Evolutionary conservation across 345 rosid species (phyloP), one percentile per base, ranked within the genome.

Genomic region (Hibiscus mutabilis): DNA sequence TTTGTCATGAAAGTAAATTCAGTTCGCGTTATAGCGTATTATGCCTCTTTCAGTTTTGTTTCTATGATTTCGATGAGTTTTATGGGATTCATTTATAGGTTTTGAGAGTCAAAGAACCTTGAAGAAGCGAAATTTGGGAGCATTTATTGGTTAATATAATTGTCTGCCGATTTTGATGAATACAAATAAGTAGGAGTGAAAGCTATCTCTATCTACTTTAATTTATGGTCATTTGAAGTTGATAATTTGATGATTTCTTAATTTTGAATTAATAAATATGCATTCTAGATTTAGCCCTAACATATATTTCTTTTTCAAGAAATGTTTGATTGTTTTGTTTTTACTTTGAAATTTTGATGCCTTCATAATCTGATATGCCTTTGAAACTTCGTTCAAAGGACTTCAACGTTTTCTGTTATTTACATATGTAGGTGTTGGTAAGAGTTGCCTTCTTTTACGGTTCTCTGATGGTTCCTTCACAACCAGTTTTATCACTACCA

Each of bases 371-470:
- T 2, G 51, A 63, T 19, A 49, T 35, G 40, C 40, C 5, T 5
- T 31, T 31, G 35, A 31, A 31, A 31, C 5, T 7, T 19, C 35
- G 16, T 25, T 63, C 40, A 40, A 18, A 37, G 25, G n/a, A 63
- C 27, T 57, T 9, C 47, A 19, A 74, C 11, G 3, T 14, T 22
- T 53, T 65, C 0, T 15, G 4, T 68, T 74, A 4, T 60, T 68
- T 68, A 15, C 55, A 25, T 68, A 3, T 60, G 53, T 62, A 84
- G 87, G 85, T 69, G 87, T 84, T 71, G 87, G 87, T 22, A 88
- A 88, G 88, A 86, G 92, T 84, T 88, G 92, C 78, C 88, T 88
- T 60, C 92, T 86, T 70, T 79, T 88, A 77, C 84, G 92, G 57
- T 88, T 88, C 78, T 88, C 88, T 3, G 92, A 88, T 83, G 92